phyloP scores from a whole-genome alignment of 331 rosid genomes.

The Spiraea crenata region DNA sequence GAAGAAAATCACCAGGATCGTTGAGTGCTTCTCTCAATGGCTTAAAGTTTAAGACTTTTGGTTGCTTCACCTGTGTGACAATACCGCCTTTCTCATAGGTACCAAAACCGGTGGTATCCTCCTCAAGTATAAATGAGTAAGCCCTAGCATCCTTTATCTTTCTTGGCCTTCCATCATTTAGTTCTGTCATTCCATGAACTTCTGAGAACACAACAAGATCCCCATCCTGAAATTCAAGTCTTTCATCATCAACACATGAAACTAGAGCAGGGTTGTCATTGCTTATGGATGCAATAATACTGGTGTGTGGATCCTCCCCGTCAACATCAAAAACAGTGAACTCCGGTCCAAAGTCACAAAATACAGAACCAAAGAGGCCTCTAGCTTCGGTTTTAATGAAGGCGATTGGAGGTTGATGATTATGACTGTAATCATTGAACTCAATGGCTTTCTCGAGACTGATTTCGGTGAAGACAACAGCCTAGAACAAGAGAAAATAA shows the following conservation, averaged over 20 bases:
- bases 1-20: slow-evolving; percentile 90
- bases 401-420: slow-evolving; percentile 83
- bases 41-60: slow-evolving; percentile 85
- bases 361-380: slow-evolving; percentile 88
- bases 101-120: slow-evolving; percentile 82
- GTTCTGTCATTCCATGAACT: slow-evolving; percentile 91
- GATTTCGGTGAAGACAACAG: slow-evolving; percentile 76
- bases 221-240: slow-evolving; percentile 98
- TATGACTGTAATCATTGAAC: slow-evolving; percentile 75
- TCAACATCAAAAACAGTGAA: slow-evolving; percentile 86
- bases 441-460: slow-evolving; percentile 68
- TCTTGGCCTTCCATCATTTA: slow-evolving; percentile 96
- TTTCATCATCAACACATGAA: slow-evolving; percentile 94
- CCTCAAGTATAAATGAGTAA: slow-evolving; percentile 86
- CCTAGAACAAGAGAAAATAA: slow-evolving; percentile 47
- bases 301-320: slow-evolving; percentile 93
- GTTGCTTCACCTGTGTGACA: slow-evolving; percentile 91
- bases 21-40: slow-evolving; percentile 69
- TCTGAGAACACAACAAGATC: slow-evolving; percentile 93
- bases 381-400: slow-evolving; percentile 87
- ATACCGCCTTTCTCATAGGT: slow-evolving; percentile 85
- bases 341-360: slow-evolving; percentile 93
- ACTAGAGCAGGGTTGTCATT: slow-evolving; percentile 89
- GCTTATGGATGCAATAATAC: slow-evolving; percentile 94
- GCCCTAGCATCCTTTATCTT: slow-evolving; percentile 81